Evolutionary conservation across 2,329 filamentous ascomycete species (phyloP).

Genomic region (Fusarium sp.): DNA sequence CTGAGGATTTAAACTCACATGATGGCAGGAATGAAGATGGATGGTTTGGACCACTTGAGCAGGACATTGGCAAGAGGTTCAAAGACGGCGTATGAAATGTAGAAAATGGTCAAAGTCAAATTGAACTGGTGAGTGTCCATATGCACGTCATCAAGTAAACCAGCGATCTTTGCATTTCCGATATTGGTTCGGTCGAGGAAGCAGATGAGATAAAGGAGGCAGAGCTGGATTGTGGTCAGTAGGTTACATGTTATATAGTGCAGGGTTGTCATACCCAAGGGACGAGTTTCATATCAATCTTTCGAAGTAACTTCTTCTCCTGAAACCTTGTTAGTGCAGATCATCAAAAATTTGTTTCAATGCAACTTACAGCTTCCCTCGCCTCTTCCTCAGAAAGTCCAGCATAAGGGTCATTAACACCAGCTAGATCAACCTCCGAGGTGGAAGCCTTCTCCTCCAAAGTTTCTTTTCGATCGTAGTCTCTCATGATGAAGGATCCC

Average conservation of each 20-base stretch:
- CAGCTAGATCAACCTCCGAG: conserved; percentile 41
- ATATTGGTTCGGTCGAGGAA: conserved; percentile 84
- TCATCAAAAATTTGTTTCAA: background rate
- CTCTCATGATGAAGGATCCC: conserved; percentile 44
- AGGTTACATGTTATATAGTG: background rate
- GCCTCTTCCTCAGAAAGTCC: conserved; percentile 71
- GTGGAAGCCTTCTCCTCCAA: conserved; percentile 45
- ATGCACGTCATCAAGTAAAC: conserved; percentile 64
- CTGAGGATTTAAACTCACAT: conserved; percentile 64
- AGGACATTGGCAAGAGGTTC: conserved; percentile 83
- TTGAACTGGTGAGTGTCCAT: conserved; percentile 77
- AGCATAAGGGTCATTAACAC: conserved; percentile 60
- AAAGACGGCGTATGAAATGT: conserved; percentile 83
- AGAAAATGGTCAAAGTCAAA: conserved; percentile 82
- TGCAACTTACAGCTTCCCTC: conserved; percentile 64
- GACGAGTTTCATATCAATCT: conserved; percentile 68
- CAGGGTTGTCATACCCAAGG: conserved; percentile 59
- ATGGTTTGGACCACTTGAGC: conserved; percentile 79
- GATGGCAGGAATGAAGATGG: conserved; percentile 82
- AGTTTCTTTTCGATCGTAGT: conserved; percentile 45
- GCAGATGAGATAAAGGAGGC: conserved; percentile 76
- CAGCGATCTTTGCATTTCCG: conserved; percentile 72
- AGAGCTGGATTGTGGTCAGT: conserved; percentile 56
- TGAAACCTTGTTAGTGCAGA: conserved; percentile 44
- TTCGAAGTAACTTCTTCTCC: conserved; percentile 71